Evolutionary conservation across 352 stramenopile genomes (phyloP), one percentile per base, ranked within the genome.

Genomic region (Pythium dissimile): DNA sequence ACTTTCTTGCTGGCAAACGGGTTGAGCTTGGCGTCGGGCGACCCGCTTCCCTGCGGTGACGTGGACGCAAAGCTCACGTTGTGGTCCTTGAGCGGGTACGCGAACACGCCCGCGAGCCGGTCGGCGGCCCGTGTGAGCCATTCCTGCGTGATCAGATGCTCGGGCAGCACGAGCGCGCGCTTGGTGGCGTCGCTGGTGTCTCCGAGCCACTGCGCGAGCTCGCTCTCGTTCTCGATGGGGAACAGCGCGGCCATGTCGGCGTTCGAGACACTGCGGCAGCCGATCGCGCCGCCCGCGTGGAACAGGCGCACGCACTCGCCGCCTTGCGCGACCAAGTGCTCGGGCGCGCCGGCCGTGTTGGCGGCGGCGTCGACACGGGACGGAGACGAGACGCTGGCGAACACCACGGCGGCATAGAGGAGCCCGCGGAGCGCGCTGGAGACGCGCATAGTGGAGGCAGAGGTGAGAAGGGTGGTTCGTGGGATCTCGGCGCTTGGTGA

Each of bases 231-330:
- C 23, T 62, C 45, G 23, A 90, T 74, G 15, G 80, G 72, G 27
- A 75, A 83, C 23, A 92, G 48, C 18, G 63, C 41, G 27, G 75
- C 79, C 69, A 89, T 86, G 42, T 89, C 84, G 15, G 53, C 38
- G 46, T 64, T 56, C 42, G 81, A 68, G 18, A 77, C 56, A 32
- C 69, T 86, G 58, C 73, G 79, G 66, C 84, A 92, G 13, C 84
- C 84, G 13, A 88, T 66, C 47, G 74, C 72, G 54, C 84, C 84
- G 26, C 43, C 45, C 9, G 80, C 85, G 71, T 94, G 84, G 70
- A 89, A 94, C 11, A 89, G 51, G 3, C 84, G 84, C 52, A 89
- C 80, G 55, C 81, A 94, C 58, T 92, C 78, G 47, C 81, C 81
- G 35, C 78, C 84, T 12, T 60, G 57, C 3, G 83, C 67, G 13